These are phyloP conservation scores for Marasmius tenuissimus DNA, from an alignment of 1,284 basidiomycete species.

Conservation along the genomic window DNA sequence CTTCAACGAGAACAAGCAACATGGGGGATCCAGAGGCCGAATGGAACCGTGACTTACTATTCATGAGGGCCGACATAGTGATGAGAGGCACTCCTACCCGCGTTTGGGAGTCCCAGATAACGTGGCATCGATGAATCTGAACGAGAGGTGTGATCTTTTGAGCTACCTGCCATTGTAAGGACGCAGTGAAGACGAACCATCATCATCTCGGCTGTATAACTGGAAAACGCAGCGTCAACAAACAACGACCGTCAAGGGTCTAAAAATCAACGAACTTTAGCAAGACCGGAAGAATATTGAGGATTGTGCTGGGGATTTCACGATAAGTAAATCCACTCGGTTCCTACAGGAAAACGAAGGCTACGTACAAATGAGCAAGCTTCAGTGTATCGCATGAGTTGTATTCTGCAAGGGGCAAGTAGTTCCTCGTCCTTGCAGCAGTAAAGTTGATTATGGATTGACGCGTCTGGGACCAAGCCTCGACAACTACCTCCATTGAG, in stretches of 20 bases:
- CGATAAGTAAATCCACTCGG: not conserved
- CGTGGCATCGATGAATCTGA: not conserved
- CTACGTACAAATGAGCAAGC: not conserved
- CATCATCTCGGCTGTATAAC: not conserved
- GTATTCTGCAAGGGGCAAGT: not conserved
- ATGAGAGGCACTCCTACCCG: not conserved
- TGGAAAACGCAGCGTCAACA: not conserved
- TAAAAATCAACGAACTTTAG: not conserved
- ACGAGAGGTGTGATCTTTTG: not conserved
- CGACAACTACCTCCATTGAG: not conserved
- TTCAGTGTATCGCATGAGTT: not conserved
- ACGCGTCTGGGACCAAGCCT: not conserved
- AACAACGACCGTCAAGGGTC: not conserved
- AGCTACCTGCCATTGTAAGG: not conserved
- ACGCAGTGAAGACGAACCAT: not conserved
- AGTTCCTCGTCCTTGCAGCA: not conserved
- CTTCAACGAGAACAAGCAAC: not conserved
- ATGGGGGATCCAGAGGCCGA: not conserved
- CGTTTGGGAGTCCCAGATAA: not conserved
- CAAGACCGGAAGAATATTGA: not conserved
- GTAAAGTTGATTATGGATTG: not conserved
- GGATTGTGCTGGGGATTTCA: not conserved
- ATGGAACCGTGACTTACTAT: not conserved
- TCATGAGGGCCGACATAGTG: not conserved
- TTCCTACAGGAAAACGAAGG: not conserved